These are phyloP conservation scores for Omphalea diandra DNA, from an alignment of 441 rosid species.

Conservation along the genomic window DNA sequence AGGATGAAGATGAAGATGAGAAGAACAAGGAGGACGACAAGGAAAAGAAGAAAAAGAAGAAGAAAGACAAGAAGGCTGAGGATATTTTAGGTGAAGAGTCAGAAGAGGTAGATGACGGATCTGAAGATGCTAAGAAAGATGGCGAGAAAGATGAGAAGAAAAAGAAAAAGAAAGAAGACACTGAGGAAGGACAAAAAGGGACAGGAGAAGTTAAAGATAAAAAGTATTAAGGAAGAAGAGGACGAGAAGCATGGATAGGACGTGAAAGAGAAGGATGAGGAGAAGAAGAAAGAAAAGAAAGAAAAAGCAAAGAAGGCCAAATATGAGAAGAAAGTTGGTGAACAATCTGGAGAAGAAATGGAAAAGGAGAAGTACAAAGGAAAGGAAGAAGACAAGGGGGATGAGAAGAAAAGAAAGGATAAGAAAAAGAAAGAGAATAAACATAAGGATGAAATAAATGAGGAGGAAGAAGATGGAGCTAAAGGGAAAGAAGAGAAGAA, in stretches of 20 bases:
- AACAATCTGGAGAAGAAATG: no score
- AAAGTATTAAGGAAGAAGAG: constrained; percentile 27
- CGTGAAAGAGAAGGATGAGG: constrained; percentile 1
- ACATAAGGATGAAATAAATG: constrained; percentile 25
- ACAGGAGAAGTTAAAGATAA: constrained; percentile 16
- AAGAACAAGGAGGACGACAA: neutral
- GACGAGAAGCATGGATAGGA: no score
- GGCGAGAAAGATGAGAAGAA: constrained; percentile 28
- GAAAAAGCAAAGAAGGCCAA: constrained; percentile 2
- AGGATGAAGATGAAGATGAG: constrained; percentile 9
- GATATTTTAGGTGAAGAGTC: constrained; percentile 10
- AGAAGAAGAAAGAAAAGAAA: neutral
- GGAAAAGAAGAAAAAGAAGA: constrained; percentile 10
- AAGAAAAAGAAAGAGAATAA: constrained; percentile 23
- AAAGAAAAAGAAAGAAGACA: constrained; percentile 24
- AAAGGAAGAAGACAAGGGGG: constrained; percentile 17
- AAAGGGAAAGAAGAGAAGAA: no score
- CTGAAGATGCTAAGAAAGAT: constrained; percentile 23
- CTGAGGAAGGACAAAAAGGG: constrained; percentile 8
- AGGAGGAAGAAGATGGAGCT: constrained; percentile 11
- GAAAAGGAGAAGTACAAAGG: constrained; percentile 5
- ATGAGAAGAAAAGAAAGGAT: constrained; percentile 18
- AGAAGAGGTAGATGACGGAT: constrained; percentile 9
- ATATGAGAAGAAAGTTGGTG: constrained; percentile 14
- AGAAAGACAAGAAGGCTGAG: constrained; percentile 17